Percentiles rank a stretch among this genome's conserved stretches.
Conservation (phyloP, 306 rosid species). For the Cucurbita argyrosperma region DNA sequence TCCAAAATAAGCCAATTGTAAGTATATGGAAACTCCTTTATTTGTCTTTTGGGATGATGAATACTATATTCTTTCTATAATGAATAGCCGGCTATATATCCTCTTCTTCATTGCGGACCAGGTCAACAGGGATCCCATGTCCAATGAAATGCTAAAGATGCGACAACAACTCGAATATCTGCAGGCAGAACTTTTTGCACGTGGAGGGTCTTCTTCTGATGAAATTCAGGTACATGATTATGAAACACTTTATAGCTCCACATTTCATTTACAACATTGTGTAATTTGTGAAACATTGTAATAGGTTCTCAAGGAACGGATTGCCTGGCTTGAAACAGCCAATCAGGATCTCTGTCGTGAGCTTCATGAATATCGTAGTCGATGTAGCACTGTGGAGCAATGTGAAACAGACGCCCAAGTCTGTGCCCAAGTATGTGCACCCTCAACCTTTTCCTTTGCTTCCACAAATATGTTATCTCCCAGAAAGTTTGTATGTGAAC, state of each 20-base stretch:
- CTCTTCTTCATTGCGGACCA: slow-evolving; percentile 18
- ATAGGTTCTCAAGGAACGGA: slow-evolving; percentile 93
- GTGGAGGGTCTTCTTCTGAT: slow-evolving; percentile 69
- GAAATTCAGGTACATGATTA: slow-evolving; percentile 74
- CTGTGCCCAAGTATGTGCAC: slow-evolving; percentile 19
- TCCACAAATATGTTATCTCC: background rate
- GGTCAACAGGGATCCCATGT: slow-evolving; percentile 98
- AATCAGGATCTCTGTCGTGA: slow-evolving; percentile 96
- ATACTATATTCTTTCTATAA: slow-evolving; percentile 2
- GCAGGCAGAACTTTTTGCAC: slow-evolving; percentile 97
- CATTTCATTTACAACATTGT: background rate
- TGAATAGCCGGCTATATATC: background rate
- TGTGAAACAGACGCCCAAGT: slow-evolving; percentile 63
- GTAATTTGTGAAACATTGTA: slow-evolving; percentile 4
- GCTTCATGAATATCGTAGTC: slow-evolving; percentile 82
- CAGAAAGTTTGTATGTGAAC: slow-evolving; percentile 4
- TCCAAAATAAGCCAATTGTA: slow-evolving; percentile 93
- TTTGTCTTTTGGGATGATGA: background rate
- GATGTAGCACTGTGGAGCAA: slow-evolving; percentile 46
- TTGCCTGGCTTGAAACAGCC: slow-evolving; percentile 95
- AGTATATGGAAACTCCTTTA: slow-evolving; percentile 21
- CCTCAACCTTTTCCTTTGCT: slow-evolving; percentile 1
- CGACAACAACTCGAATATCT: slow-evolving; percentile 85
- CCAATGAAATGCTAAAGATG: slow-evolving; percentile 96
- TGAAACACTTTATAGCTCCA: background rate